Conservation (phyloP, 352 stramenopile genomes). For the Phytophthora macrochlamydospora region DNA sequence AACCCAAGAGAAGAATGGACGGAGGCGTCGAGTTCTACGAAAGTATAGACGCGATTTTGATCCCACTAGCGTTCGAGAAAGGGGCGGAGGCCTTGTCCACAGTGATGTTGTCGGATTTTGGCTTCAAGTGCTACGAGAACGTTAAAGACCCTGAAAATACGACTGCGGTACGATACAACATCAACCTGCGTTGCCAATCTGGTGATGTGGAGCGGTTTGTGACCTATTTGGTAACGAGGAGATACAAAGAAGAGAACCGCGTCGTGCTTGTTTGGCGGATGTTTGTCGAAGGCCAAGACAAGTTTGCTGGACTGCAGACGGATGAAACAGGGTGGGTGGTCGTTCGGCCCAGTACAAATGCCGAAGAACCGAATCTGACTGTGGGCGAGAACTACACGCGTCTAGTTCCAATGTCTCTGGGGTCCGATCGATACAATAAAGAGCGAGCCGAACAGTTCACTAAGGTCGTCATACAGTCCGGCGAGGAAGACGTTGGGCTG, state of each 20-base stretch:
- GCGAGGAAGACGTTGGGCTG: neutral
- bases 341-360: neutral
- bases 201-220: constrained; percentile 8
- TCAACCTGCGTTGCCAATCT: constrained; percentile 8
- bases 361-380: neutral
- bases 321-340: constrained; percentile 20
- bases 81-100: constrained; percentile 8
- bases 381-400: neutral
- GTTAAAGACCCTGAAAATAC: constrained; percentile 33
- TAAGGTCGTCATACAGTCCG: neutral
- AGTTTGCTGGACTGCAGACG: constrained; percentile 19
- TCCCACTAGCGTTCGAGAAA: constrained; percentile 17
- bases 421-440: neutral
- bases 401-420: too few relatives aligned
- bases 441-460: neutral
- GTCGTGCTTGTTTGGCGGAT: constrained; percentile 65
- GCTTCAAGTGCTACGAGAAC: constrained; percentile 6
- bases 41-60: constrained; percentile 19
- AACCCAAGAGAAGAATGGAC: constrained; percentile 4
- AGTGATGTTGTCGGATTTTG: neutral
- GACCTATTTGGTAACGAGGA: constrained; percentile 36
- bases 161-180: constrained; percentile 34
- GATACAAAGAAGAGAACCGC: constrained; percentile 41
- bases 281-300: constrained; percentile 7
- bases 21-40: constrained; percentile 24